Base-by-base conservation (phyloP, 169 alveolate species). In the Plasmodium fragile region DNA sequence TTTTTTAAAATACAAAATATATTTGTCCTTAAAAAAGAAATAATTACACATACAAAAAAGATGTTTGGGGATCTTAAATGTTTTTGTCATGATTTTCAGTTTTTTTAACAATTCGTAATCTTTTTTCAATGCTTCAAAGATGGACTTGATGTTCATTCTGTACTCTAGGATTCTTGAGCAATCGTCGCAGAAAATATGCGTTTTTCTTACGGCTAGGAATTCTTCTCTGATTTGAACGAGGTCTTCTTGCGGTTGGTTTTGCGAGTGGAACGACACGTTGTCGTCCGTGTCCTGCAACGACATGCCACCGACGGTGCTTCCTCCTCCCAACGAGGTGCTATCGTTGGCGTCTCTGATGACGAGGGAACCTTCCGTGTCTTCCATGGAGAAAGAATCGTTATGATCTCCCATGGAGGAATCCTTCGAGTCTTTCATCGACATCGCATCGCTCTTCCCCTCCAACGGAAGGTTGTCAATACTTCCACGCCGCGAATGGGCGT, bases 11-110 rank as follows among this genome's bases (percentile, higher is more conserved):
- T 77, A 89, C 1, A 32, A 28, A 78, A 89, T 89, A 41, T 78
- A 89, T 52, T 79, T 78, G 32, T 89, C 94, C 70, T 89, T 89
- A 89, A 89, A 69, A 59, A 89, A 89, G 10, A 89, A 89, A 78
- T 89, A 89, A 78, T 89, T 89, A 89, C 94, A 89, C 49, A 89
- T 8, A 65, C 87, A 52, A 89, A 78, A 89, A 36, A 78, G 18
- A 53, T 55, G 39, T 36, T 30, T 41, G 4, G 94, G 94, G 30
- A 89, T 53, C 4, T 89, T 41, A 11, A 89, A 39, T 1, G 52
- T 65, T 4, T 59, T 89, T 0, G 45, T 28, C 18, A 59, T 43
- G 18, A 89, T 18, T 7, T 59, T 59, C 18, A 89, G n/a, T 28
- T 77, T 34, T 89, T 78, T 41, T 89, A 89, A 59, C 41, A 89